Percentiles rank a stretch among this genome's conserved stretches.
Conservation (phyloP, 306 rosid species). For the Rosa rugosa region DNA sequence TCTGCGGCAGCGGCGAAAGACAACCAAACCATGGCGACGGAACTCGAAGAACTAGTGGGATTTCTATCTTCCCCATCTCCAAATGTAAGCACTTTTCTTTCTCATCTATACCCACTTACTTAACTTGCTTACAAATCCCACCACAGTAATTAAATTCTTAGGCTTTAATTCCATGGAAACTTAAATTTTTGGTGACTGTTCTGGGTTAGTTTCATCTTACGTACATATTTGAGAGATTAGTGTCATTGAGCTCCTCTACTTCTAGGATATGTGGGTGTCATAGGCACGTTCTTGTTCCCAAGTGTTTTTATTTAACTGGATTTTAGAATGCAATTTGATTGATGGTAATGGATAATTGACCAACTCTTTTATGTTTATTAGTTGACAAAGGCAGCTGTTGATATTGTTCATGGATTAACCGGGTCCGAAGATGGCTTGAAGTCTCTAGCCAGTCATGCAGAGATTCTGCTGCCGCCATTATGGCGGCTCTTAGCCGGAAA, state of each 20-base stretch:
- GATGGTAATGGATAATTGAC: not conserved
- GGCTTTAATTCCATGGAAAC: not conserved
- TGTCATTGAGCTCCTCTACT: not conserved
- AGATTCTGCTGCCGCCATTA: slow-evolving; percentile 48
- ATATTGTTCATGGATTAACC: slow-evolving; percentile 84
- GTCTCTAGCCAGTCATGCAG: slow-evolving; percentile 58
- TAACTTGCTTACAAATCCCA: not conserved
- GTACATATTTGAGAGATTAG: not conserved
- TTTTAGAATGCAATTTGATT: not conserved
- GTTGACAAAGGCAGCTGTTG: slow-evolving; percentile 80
- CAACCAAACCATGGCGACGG: slow-evolving; percentile 62
- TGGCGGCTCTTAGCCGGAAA: slow-evolving; percentile 58
- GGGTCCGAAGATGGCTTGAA: slow-evolving; percentile 84
- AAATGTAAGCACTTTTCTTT: slow-evolving; percentile 41
- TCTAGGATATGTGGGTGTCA: not conserved
- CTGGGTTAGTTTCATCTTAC: not conserved
- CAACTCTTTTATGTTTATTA: slow-evolving; percentile 14
- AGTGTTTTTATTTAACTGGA: not conserved
- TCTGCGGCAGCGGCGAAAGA: slow-evolving; percentile 1
- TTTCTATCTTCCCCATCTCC: slow-evolving; percentile 81
- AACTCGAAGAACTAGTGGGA: slow-evolving; percentile 75
- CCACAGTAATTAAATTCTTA: too few relatives aligned
- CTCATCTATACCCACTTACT: not conserved
- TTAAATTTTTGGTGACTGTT: not conserved
- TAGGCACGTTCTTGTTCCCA: not conserved